phyloP scores from a whole-genome alignment of 2,329 filamentous ascomycete species.

The Fusarium decemcellulare region DNA sequence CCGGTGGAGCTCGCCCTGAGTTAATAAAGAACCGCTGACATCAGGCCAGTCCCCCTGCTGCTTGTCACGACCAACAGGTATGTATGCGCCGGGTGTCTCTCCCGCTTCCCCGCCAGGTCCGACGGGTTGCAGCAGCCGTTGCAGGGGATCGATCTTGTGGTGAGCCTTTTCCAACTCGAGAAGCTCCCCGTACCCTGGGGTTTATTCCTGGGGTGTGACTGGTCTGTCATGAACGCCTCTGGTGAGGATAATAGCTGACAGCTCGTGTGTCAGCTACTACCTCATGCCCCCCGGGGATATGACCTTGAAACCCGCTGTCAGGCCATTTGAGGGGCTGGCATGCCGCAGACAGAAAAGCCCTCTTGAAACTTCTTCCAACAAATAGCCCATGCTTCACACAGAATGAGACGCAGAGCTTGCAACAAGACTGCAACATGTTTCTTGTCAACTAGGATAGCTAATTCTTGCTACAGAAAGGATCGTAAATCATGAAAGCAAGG shows the following conservation, averaged over 20 bases:
- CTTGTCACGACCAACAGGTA: background rate
- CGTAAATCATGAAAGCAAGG: conserved; percentile 9
- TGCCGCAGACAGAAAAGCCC: background rate
- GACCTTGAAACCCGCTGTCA: background rate
- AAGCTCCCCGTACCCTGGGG: background rate
- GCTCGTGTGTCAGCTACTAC: background rate
- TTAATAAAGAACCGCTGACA: background rate
- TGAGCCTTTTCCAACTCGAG: background rate
- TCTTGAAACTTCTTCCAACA: background rate
- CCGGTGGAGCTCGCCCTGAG: background rate
- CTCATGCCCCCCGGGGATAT: background rate
- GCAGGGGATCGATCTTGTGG: background rate
- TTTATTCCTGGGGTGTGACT: background rate
- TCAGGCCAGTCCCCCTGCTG: background rate
- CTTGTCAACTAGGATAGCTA: background rate
- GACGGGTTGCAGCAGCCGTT: background rate
- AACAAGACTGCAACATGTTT: background rate
- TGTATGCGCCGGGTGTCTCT: background rate
- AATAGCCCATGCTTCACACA: background rate
- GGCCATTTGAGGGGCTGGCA: background rate
- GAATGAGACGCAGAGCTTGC: conserved; percentile 41
- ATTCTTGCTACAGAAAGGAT: background rate
- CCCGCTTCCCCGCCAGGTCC: background rate
- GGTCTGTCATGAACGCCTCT: background rate
- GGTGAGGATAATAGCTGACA: background rate